Conservation (phyloP, 257 asterid genomes). For the Solanum pinnatisectum region DNA sequence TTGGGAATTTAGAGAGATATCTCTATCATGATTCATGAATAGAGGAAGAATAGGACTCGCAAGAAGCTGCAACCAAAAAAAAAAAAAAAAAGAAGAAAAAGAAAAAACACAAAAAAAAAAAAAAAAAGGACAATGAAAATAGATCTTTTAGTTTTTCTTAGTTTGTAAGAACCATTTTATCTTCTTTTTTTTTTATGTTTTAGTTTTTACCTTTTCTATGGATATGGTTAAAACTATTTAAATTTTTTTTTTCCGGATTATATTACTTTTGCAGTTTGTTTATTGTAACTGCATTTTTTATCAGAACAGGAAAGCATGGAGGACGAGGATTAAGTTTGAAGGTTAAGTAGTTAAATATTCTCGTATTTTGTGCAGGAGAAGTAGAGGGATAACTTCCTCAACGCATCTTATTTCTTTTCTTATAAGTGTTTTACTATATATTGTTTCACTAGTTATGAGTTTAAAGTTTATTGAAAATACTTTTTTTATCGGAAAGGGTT, state of each 20-base stretch:
- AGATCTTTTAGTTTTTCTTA: neutral
- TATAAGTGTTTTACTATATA: neutral
- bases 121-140: neutral
- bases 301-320: neutral
- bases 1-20: neutral
- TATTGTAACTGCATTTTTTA: neutral
- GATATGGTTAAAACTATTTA: neutral
- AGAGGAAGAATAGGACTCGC: neutral
- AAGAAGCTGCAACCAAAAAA: neutral
- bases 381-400: neutral
- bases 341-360: neutral
- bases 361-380: neutral
- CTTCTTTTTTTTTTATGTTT: neutral
- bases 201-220: neutral
- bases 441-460: neutral
- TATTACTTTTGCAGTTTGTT: neutral
- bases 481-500: no score
- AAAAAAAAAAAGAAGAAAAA: neutral
- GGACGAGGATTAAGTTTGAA: neutral
- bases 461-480: no score
- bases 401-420: neutral
- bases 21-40: neutral
- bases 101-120: neutral
- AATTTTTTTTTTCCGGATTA: neutral
- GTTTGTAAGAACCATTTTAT: neutral